phyloP scores from a whole-genome alignment of 1,139 yeast species.

The Pichia sp. region DNA sequence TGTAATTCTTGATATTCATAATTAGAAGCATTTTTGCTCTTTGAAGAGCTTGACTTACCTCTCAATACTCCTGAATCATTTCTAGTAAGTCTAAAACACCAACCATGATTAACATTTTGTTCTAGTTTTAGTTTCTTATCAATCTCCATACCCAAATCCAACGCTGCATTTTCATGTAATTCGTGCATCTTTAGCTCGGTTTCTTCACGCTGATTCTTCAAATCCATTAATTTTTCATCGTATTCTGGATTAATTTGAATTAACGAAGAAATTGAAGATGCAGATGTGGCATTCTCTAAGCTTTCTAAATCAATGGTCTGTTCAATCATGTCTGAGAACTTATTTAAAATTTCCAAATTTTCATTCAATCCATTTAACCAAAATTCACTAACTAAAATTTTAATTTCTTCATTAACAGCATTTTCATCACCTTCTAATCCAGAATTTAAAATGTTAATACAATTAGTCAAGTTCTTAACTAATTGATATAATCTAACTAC shows the following conservation, averaged over 20 bases:
- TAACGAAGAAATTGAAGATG: constrained; percentile 41
- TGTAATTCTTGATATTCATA: constrained; percentile 63
- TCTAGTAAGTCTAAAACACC: constrained; percentile 90
- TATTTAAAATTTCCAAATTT: constrained; percentile 46
- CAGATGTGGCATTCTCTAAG: constrained; percentile 44
- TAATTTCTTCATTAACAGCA: constrained; percentile 24
- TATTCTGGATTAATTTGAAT: constrained; percentile 86
- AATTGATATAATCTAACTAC: constrained; percentile 87
- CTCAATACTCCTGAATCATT: constrained; percentile 79
- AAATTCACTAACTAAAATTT: constrained; percentile 36
- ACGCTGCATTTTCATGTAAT: constrained; percentile 60
- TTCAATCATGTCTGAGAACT: constrained; percentile 80
- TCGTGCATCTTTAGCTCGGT: constrained; percentile 50
- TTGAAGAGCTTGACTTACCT: constrained; percentile 31
- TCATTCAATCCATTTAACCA: constrained; percentile 57
- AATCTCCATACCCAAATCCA: constrained; percentile 70
- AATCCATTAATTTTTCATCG: constrained; percentile 63
- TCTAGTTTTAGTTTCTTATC: constrained; percentile 87
- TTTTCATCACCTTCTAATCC: constrained; percentile 33
- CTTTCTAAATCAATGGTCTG: constrained; percentile 86
- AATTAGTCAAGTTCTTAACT: constrained; percentile 61
- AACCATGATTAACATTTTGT: constrained; percentile 79
- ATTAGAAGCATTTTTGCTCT: constrained; percentile 16
- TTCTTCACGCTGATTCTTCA: constrained; percentile 51
- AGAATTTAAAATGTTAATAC: constrained; percentile 44